Evolutionary conservation across 148 eudicot genomes (phyloP).

Genomic region (Chenopodium berlandieri): DNA sequence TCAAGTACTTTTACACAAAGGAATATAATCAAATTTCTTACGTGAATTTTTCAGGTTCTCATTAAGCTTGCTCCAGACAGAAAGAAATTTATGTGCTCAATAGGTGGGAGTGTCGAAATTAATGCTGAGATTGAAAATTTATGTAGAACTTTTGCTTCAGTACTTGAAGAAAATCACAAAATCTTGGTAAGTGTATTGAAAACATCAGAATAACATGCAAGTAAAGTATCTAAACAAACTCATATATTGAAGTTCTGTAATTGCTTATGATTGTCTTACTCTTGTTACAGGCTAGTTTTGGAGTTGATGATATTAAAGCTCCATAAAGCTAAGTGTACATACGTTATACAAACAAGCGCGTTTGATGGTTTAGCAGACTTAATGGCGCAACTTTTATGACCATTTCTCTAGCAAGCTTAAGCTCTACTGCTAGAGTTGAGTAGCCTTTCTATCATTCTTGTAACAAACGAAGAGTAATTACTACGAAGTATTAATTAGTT

Average conservation of each 20-base stretch:
- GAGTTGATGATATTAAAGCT: constrained; percentile 70
- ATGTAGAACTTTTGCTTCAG: constrained; percentile 58
- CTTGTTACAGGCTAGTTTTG: constrained; percentile 62
- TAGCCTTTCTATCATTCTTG: neutral
- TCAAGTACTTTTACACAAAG: no score
- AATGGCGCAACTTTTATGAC: neutral
- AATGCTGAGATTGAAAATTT: constrained; percentile 60
- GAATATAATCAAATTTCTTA: neutral
- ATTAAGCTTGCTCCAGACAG: constrained; percentile 84
- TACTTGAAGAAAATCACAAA: constrained; percentile 78
- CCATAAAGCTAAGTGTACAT: constrained; percentile 27
- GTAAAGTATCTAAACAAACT: neutral
- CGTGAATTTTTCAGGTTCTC: constrained; percentile 42
- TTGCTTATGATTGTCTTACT: neutral
- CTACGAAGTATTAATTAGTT: neutral
- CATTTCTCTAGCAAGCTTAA: neutral
- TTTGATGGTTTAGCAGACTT: no score
- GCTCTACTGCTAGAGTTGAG: neutral
- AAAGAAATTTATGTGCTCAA: constrained; percentile 67
- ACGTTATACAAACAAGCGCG: neutral
- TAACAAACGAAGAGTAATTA: neutral
- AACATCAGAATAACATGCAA: neutral
- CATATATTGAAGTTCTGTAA: neutral
- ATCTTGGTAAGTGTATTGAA: constrained; percentile 52
- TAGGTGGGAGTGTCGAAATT: constrained; percentile 49